A percentile compares a stretch with the other conserved stretches of the same genome.
Evolutionary conservation across 495 filamentous ascomycete genomes (phyloP).

Genomic region (Penicillium coprophilum): DNA sequence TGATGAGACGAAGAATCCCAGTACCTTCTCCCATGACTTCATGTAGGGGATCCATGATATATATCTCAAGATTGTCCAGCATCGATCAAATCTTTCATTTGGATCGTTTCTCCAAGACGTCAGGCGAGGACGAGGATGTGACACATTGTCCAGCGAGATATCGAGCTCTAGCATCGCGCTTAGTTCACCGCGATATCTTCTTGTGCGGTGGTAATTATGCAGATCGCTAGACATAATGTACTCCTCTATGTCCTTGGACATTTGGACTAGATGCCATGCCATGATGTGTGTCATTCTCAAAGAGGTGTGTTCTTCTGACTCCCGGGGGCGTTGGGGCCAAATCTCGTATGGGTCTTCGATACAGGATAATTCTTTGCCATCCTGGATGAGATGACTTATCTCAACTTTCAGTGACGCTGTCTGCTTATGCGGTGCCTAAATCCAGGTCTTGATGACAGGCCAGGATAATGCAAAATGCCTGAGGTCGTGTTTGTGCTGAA

Average conservation of each 20-base stretch:
- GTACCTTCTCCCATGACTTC: neutral
- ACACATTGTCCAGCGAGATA: neutral
- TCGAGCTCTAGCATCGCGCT: neutral
- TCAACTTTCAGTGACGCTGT: too few relatives aligned
- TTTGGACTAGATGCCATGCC: neutral
- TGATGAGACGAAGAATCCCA: neutral
- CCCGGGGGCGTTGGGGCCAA: neutral
- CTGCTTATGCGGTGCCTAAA: neutral
- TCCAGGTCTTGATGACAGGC: neutral
- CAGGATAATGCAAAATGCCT: conserved; percentile 1
- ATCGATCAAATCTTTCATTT: neutral
- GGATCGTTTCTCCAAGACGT: neutral
- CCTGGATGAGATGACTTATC: neutral
- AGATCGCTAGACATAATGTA: neutral
- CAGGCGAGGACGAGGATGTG: neutral
- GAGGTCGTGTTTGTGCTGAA: neutral
- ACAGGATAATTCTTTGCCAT: neutral
- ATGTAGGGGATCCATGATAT: neutral
- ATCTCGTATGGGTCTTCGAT: neutral
- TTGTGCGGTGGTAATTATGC: neutral
- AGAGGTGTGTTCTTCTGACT: neutral
- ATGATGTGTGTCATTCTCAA: neutral
- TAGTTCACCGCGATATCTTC: neutral
- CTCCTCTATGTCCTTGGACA: conserved; percentile 1
- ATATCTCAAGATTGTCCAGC: neutral